phyloP scores from a whole-genome alignment of 169 alveolate species.

The Plasmodium vivax region DNA sequence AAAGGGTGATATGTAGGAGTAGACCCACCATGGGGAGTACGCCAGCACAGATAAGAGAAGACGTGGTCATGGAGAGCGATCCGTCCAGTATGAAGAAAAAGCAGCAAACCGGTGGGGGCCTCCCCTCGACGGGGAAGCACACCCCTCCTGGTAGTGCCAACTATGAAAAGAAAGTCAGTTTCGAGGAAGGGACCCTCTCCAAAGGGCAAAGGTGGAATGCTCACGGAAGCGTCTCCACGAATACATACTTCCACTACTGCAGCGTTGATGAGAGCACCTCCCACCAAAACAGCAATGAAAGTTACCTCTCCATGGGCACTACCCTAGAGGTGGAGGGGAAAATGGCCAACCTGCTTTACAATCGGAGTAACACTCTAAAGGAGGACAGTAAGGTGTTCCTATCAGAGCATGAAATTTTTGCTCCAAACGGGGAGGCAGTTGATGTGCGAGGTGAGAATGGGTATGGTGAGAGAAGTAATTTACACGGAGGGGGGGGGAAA shows the following conservation, averaged over 20 bases:
- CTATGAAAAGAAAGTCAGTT: neutral
- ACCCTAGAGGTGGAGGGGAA: neutral
- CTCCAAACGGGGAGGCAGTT: neutral
- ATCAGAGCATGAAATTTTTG: neutral
- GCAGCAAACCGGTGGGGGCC: neutral
- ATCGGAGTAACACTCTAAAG: neutral
- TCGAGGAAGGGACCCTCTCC: neutral
- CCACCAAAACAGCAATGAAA: neutral
- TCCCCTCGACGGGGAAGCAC: neutral
- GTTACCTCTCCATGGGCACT: neutral
- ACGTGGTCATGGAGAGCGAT: neutral
- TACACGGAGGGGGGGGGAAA: neutral
- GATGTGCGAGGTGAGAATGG: neutral
- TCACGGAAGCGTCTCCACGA: conserved; percentile 12
- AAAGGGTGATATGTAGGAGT: neutral
- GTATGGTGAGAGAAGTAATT: neutral
- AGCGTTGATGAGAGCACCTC: neutral
- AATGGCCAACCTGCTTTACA: neutral
- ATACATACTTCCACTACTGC: neutral
- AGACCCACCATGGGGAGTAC: neutral
- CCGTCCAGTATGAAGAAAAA: neutral
- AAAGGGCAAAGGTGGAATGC: conserved; percentile 9
- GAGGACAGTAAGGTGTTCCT: neutral
- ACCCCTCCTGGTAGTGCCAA: neutral
- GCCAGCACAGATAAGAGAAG: neutral